Conservation (phyloP, 805 yeast species). For the Candida xyloterini region DNA sequence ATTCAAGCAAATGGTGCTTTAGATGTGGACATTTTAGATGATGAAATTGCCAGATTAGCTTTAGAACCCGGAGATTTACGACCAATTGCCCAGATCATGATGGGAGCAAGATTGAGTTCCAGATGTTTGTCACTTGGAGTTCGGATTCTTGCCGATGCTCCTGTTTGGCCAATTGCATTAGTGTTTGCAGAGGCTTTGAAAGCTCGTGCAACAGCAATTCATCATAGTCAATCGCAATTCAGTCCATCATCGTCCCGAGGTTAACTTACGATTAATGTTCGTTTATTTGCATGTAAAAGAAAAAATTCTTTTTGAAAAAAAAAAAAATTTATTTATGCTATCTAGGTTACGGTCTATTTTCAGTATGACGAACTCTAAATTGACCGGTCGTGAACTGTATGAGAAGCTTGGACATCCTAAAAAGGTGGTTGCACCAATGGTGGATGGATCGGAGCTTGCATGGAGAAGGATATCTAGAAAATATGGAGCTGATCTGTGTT, state of each 20-base stretch:
- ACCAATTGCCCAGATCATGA: constrained; percentile 45
- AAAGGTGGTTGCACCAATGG: constrained; percentile 97
- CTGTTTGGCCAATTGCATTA: constrained; percentile 81
- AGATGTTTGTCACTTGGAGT: constrained; percentile 68
- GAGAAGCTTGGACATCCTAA: constrained; percentile 70
- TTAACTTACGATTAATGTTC: constrained; percentile 1
- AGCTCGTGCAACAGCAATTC: constrained; percentile 50
- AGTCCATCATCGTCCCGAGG: constrained; percentile 19
- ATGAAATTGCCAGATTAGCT: constrained; percentile 47
- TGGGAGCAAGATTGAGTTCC: constrained; percentile 48
- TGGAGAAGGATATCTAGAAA: constrained; percentile 86
- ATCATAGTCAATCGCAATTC: constrained; percentile 21
- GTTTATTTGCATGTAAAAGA: constrained; percentile 1
- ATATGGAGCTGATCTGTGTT: constrained; percentile 91
- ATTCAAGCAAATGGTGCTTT: constrained; percentile 59
- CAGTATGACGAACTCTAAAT: constrained; percentile 21
- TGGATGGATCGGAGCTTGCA: constrained; percentile 92
- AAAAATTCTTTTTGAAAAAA: constrained; percentile 1
- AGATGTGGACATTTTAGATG: constrained; percentile 48
- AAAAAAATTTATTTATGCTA: constrained; percentile 4
- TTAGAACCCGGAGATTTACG: constrained; percentile 44
- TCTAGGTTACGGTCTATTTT: constrained; percentile 3
- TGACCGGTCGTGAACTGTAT: constrained; percentile 66
- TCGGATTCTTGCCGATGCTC: constrained; percentile 76
- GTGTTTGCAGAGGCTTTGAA: constrained; percentile 78